Base-by-base conservation (phyloP, 1,139 yeast species). In the Blastobotrys malaysiensis region DNA sequence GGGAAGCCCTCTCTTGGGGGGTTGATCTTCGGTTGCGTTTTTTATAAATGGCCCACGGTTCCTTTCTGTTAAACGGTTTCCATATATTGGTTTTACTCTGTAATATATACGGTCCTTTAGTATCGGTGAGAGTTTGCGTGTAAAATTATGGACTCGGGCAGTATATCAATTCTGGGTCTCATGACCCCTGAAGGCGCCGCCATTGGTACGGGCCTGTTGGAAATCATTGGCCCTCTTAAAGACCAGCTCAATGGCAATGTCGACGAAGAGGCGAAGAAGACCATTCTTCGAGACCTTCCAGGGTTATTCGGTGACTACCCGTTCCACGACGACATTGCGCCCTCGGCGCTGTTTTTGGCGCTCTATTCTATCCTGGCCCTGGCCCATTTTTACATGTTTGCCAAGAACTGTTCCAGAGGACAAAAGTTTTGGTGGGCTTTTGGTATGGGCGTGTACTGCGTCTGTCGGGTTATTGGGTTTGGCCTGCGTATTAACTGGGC, bases 261-360 rank as follows among this genome's bases (percentile, higher is more conserved):
- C 1, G 26, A 51, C 13, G 55, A 54, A 46, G 50, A 55, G 2
- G 14, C 54, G 11, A 48, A 49, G 9, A 24, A 51, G 18, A 39
- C 27, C 4, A 52, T 54, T 11, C 45, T 52, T 13, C 24, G 46
- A 1, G 53, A 61, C 5, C 81, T 83, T 61, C 79, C 78, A 52
- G 77, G 80, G 9, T 68, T 81, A 47, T 84, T 85, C 70, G 95
- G 95, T 9, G 82, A 79, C 43, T 86, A 84, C 66, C 90, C 93
- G 2, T 64, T 43, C n/a, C 50, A 55, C 13, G 63, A 62, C 16
- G 95, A 86, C 65, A 63, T 77, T 19, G 89, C 83, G 0, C 93
- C 91, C 4, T 72, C 81, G 52, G 79, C 82, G 1, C 64, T 86
- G 0, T 85, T 86, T 63, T 61, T 78, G 1, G 87, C 79, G 1